These are phyloP conservation scores for Leishmania gerbilli DNA, from an alignment of 208 protist genomes.

Conservation along the genomic window DNA sequence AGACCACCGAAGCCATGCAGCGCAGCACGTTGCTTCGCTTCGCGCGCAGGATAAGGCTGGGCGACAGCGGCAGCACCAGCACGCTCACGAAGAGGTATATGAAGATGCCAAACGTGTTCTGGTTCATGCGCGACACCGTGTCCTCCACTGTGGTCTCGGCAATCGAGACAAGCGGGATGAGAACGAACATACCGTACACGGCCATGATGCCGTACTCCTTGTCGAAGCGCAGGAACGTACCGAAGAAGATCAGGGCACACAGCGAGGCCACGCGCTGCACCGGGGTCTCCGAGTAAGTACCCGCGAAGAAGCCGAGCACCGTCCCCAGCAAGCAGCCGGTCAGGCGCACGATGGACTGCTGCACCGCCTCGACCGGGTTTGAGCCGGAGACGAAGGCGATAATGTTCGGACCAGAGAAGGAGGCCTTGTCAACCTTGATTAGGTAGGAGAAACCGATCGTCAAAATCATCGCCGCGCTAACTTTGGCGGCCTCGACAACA, in stretches of 20 bases:
- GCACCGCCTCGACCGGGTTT: constrained; percentile 87
- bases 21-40: constrained; percentile 82
- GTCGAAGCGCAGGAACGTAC: constrained; percentile 81
- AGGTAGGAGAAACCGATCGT: constrained; percentile 81
- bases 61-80: constrained; percentile 74
- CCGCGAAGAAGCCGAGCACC: constrained; percentile 88
- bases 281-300: constrained; percentile 65
- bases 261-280: constrained; percentile 80
- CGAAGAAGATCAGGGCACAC: constrained; percentile 78
- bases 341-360: constrained; percentile 83
- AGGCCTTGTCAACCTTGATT: constrained; percentile 60
- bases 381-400: constrained; percentile 88
- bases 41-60: constrained; percentile 67
- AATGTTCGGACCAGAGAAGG: constrained; percentile 84
- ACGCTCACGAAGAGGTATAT: constrained; percentile 87
- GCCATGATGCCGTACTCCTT: constrained; percentile 87
- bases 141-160: constrained; percentile 53
- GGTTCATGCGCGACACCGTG: constrained; percentile 85
- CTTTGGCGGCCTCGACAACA: constrained; percentile 88
- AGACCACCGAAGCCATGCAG: constrained; percentile 52
- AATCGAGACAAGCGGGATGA: constrained; percentile 79
- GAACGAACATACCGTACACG: constrained; percentile 88
- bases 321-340: constrained; percentile 87
- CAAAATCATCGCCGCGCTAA: constrained; percentile 85
- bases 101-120: constrained; percentile 91